A percentile compares a stretch with the other conserved stretches of the same genome.
Conservation (phyloP, 2,329 filamentous ascomycete genomes). For the Hypoxylon sp. region DNA sequence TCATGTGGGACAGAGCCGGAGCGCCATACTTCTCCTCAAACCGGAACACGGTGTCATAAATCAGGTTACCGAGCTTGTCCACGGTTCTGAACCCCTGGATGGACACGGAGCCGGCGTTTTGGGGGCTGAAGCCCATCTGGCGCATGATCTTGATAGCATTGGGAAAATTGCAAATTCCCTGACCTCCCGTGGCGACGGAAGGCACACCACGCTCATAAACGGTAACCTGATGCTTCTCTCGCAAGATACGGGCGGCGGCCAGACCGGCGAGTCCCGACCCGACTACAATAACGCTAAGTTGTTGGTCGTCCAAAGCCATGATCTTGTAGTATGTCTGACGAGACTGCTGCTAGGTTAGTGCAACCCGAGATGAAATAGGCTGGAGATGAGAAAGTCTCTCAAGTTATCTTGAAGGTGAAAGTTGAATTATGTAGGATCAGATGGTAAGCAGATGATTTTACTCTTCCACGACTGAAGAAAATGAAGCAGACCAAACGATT, state of each 20-base stretch:
- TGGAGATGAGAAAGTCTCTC: not conserved
- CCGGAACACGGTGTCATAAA: conserved; percentile 39
- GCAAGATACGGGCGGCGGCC: conserved; percentile 46
- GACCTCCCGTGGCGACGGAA: conserved; percentile 42
- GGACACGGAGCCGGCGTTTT: conserved; percentile 43
- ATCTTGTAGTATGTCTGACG: conserved; percentile 11
- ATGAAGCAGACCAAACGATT: not conserved
- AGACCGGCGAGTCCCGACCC: conserved; percentile 49
- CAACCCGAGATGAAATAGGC: not conserved
- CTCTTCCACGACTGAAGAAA: not conserved
- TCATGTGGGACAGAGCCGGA: conserved; percentile 44
- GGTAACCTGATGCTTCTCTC: conserved; percentile 46
- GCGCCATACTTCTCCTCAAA: conserved; percentile 44
- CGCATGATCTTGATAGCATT: conserved; percentile 47
- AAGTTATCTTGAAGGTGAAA: not conserved
- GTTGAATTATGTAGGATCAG: not conserved
- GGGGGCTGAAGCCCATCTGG: conserved; percentile 43
- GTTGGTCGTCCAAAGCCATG: conserved; percentile 30
- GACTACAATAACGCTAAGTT: conserved; percentile 45
- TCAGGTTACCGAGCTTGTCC: conserved; percentile 40
- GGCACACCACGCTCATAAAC: conserved; percentile 48
- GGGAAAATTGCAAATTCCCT: conserved; percentile 46
- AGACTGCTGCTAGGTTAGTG: not conserved
- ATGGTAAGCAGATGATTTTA: conserved; percentile 4
- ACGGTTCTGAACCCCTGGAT: conserved; percentile 38